Percentiles rank a stretch among this genome's conserved stretches.
Evolutionary conservation across 208 protist genomes (phyloP).

Genomic region (Leishmania guyanensis): DNA sequence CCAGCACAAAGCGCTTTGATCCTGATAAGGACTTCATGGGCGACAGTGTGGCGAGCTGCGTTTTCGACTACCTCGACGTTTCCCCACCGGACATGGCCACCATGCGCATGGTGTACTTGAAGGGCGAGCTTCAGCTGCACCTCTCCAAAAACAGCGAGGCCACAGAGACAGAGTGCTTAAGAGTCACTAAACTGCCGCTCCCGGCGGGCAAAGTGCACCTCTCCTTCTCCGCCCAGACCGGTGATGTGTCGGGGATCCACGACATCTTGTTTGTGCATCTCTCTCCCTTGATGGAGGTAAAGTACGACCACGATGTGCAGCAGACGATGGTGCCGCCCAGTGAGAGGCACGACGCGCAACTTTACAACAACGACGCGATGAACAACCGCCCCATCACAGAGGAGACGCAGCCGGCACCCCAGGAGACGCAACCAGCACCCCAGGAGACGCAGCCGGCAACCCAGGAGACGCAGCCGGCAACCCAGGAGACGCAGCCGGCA

Average conservation of each 20-base stretch:
- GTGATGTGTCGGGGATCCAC: slow-evolving; percentile 60
- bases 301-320: slow-evolving; percentile 74
- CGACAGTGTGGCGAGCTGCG: slow-evolving; percentile 52
- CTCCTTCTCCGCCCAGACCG: slow-evolving; percentile 72
- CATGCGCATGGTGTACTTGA: slow-evolving; percentile 57
- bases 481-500: slow-evolving; percentile 5
- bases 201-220: slow-evolving; percentile 47
- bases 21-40: slow-evolving; percentile 64
- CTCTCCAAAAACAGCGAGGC: slow-evolving; percentile 48
- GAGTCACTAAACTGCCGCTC: slow-evolving; percentile 38
- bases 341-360: background rate
- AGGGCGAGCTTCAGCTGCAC: slow-evolving; percentile 43
- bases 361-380: slow-evolving; percentile 41
- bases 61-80: slow-evolving; percentile 56
- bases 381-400: slow-evolving; percentile 16
- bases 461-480: slow-evolving; percentile 2
- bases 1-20: slow-evolving; percentile 30
- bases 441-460: slow-evolving; percentile 3
- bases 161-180: slow-evolving; percentile 54
- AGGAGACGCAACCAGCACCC: background rate
- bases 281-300: slow-evolving; percentile 38
- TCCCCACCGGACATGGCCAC: slow-evolving; percentile 34
- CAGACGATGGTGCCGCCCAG: slow-evolving; percentile 6
- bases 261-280: slow-evolving; percentile 82
- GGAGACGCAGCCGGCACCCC: background rate